Evolutionary conservation across 192 early-diverging fungal genomes (phyloP).

Genomic region (Backusella psychrophila): DNA sequence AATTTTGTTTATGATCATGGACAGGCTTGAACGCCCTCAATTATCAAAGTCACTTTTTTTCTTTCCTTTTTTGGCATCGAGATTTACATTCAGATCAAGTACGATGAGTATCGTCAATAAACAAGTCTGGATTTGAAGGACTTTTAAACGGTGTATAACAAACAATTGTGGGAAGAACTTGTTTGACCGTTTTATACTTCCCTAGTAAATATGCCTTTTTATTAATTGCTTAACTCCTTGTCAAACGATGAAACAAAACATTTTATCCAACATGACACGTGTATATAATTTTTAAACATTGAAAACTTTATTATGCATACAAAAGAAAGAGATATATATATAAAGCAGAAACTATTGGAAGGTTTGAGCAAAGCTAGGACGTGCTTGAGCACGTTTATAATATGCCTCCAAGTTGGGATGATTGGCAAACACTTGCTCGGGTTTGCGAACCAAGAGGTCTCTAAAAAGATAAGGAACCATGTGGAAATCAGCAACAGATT

Average conservation of each 20-base stretch:
- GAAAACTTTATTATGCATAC: background rate
- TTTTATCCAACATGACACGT: too few relatives aligned
- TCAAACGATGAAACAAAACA: too few relatives aligned
- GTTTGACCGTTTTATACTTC: too few relatives aligned
- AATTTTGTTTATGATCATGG: background rate
- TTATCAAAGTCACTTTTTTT: background rate
- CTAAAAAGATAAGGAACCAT: conserved; percentile 18
- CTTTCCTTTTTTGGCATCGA: background rate
- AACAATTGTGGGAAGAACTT: background rate
- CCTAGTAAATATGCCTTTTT: too few relatives aligned
- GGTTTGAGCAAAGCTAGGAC: conserved; percentile 11
- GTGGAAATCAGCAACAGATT: conserved; percentile 19
- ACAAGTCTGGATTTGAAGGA: background rate
- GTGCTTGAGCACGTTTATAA: conserved; percentile 12
- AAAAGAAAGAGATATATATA: background rate
- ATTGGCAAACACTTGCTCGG: conserved; percentile 8
- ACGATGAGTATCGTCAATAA: too few relatives aligned
- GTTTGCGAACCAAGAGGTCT: conserved; percentile 7
- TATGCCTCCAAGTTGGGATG: conserved; percentile 14
- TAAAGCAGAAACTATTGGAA: background rate
- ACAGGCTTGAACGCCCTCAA: background rate
- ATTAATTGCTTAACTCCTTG: too few relatives aligned
- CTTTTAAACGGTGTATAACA: background rate
- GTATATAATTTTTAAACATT: background rate
- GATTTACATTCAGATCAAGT: background rate